Conservation (phyloP, 225 moss, liverwort and hornwort genomes). For the Pleurozium schreberi region DNA sequence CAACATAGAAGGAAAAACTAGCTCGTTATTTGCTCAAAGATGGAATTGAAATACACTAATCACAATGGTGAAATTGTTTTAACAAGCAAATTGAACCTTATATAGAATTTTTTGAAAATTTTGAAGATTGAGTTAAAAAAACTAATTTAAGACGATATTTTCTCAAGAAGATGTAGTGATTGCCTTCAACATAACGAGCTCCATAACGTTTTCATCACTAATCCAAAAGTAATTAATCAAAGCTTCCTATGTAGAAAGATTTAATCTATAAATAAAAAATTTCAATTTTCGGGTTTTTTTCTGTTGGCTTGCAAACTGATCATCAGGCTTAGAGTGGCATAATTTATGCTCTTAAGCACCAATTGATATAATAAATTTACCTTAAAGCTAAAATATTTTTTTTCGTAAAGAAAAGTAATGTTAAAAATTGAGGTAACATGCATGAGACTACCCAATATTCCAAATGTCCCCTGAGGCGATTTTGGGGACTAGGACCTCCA, state of each 20-base stretch:
- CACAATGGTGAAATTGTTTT: no score
- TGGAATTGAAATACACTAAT: neutral
- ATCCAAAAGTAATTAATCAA: no score
- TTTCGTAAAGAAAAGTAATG: neutral
- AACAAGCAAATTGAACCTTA: no score
- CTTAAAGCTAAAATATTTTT: no score
- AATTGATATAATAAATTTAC: neutral
- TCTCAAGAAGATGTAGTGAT: neutral
- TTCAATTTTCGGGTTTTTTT: no score
- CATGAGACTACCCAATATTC: rapidly evolving
- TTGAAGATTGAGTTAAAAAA: no score
- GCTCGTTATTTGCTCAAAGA: neutral
- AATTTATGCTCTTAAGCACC: rapidly evolving
- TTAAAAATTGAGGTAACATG: neutral
- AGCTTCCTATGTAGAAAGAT: no score
- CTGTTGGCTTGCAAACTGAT: no score
- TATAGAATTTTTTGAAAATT: no score
- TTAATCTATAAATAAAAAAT: no score
- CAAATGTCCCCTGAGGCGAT: rapidly evolving
- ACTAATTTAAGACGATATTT: neutral
- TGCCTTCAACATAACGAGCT: neutral
- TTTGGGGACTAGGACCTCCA: no score
- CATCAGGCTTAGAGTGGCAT: no score
- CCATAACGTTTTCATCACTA: rapidly evolving
- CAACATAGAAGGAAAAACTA: neutral